Conservation (phyloP, 73 alveolate species). For the Symbiodinium pilosum region DNA sequence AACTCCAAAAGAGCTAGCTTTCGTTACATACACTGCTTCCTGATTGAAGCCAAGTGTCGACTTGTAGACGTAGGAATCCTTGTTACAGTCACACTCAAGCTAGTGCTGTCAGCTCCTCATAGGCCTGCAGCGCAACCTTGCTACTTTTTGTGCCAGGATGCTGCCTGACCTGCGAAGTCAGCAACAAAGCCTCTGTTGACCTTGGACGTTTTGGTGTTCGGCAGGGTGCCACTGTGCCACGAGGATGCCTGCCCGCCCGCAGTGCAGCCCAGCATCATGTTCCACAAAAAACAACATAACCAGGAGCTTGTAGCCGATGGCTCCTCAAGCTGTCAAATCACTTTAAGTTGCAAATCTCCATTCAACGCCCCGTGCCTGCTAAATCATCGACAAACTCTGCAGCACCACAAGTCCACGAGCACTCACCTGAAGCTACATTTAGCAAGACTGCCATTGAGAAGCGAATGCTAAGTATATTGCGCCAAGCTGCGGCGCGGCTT, state of each 20-base stretch:
- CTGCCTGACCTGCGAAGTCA: conserved; percentile 73
- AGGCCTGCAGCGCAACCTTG: neutral
- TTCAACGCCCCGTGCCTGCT: conserved; percentile 30
- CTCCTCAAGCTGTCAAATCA: neutral
- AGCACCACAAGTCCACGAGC: conserved; percentile 86
- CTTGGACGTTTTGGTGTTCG: neutral
- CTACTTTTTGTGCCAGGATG: conserved; percentile 3
- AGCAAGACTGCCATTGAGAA: neutral
- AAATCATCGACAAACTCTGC: conserved; percentile 83
- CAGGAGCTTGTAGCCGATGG: conserved; percentile 80
- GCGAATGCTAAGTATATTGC: neutral
- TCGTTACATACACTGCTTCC: no score
- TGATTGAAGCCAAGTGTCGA: conserved; percentile 35
- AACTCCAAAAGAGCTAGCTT: no score
- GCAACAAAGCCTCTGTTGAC: conserved; percentile 74
- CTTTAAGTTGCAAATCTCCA: neutral
- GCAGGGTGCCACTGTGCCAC: neutral
- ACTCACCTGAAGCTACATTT: conserved; percentile 25
- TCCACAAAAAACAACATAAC: conserved; percentile 56
- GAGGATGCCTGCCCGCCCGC: no score
- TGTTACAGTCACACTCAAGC: neutral
- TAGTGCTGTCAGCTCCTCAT: neutral
- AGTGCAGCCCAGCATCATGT: neutral
- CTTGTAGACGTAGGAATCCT: conserved; percentile 84
- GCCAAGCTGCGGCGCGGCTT: conserved; percentile 59